These are phyloP conservation scores for Delonix regia DNA, from an alignment of 306 rosid genomes.

Conservation along the genomic window DNA sequence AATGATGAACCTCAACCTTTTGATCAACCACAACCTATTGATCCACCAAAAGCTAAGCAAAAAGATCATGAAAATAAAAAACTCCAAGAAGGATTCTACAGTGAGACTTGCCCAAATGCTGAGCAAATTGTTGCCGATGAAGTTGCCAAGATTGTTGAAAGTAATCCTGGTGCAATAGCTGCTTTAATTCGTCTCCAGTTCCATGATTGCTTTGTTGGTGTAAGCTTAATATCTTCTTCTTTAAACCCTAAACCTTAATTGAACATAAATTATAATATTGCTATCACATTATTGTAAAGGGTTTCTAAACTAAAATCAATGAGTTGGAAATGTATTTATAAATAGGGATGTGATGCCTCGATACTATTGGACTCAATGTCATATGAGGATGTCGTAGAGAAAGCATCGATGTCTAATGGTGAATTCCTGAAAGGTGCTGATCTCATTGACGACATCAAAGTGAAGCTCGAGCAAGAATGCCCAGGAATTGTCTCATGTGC, in stretches of 20 bases:
- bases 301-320: not conserved
- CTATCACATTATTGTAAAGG: not conserved
- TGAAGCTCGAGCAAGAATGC: slow-evolving; percentile 52
- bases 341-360: slow-evolving; percentile 90
- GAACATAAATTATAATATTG: no score
- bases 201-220: slow-evolving; percentile 84
- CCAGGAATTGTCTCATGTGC: slow-evolving; percentile 72
- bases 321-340: not conserved
- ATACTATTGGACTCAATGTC: slow-evolving; percentile 55
- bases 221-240: slow-evolving; percentile 33
- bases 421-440: slow-evolving; percentile 51
- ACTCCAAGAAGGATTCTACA: slow-evolving; percentile 45
- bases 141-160: not conserved
- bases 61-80: not conserved
- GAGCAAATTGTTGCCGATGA: slow-evolving; percentile 46
- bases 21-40: not conserved
- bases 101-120: slow-evolving; percentile 45
- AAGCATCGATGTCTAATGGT: slow-evolving; percentile 47
- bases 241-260: no score
- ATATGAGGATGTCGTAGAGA: slow-evolving; percentile 53
- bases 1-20: not conserved
- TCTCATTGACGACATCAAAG: slow-evolving; percentile 63
- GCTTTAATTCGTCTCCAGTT: slow-evolving; percentile 61
- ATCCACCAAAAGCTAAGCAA: not conserved
- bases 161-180: slow-evolving; percentile 42